phyloP scores from a whole-genome alignment of 257 asterid genomes.

The Nicotiana attenuata region DNA sequence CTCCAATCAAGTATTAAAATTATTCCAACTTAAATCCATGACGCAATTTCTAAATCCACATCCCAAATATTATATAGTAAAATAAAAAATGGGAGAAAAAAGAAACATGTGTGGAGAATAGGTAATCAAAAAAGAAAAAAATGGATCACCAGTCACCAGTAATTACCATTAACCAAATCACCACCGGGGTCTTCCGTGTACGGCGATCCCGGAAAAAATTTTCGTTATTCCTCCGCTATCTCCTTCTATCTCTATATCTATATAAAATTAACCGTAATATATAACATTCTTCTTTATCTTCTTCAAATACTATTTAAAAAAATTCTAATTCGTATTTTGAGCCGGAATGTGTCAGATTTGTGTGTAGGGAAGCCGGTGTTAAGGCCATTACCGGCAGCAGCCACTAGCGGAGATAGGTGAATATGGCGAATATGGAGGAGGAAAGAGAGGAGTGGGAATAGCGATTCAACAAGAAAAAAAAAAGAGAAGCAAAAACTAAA shows the following conservation, averaged over 20 bases:
- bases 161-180: not conserved
- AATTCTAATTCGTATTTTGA: conserved; percentile 11
- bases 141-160: too few species aligned
- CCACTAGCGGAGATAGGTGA: conserved; percentile 37
- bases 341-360: conserved; percentile 53
- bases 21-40: too few species aligned
- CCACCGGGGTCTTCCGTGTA: not conserved
- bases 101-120: too few species aligned
- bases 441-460: too few species aligned
- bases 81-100: too few species aligned
- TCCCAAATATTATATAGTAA: too few species aligned
- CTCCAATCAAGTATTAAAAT: too few species aligned
- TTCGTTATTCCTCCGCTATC: not conserved
- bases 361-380: conserved; percentile 79
- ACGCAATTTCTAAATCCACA: too few species aligned
- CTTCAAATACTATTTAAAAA: not conserved
- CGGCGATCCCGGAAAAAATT: not conserved
- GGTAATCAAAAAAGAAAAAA: too few species aligned
- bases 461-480: too few species aligned
- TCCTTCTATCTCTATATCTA: not conserved
- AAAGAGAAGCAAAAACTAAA: too few species aligned
- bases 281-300: not conserved
- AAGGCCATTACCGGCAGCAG: conserved; percentile 39
- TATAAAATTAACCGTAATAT: not conserved
- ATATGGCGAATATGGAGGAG: too few species aligned